Conservation (phyloP, 2,329 filamentous ascomycete genomes). For the Helotiales sp. region DNA sequence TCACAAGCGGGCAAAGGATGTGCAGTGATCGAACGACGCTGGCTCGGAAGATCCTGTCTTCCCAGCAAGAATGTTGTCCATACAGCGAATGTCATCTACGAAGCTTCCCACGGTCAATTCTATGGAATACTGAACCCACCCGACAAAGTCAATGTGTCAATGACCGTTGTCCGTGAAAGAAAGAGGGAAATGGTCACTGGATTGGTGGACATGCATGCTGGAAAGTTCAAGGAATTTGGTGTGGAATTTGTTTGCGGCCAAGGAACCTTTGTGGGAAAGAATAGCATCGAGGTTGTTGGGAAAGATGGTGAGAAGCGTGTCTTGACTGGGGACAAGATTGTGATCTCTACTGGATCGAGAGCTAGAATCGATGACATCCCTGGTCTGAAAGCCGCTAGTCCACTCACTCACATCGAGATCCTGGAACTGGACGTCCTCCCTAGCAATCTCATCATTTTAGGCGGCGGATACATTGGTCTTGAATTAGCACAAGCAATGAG, state of each 20-base stretch:
- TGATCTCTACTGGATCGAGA: slow-evolving; percentile 9
- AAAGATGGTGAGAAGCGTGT: slow-evolving; percentile 8
- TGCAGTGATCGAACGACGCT: slow-evolving; percentile 15
- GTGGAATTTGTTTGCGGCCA: slow-evolving; percentile 15
- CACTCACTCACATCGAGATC: slow-evolving; percentile 12
- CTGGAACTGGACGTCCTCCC: slow-evolving; percentile 15
- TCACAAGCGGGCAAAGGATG: background rate
- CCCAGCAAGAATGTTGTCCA: slow-evolving; percentile 18
- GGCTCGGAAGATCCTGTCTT: slow-evolving; percentile 19
- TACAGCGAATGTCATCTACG: slow-evolving; percentile 12
- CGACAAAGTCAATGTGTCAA: background rate
- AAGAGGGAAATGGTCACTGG: slow-evolving; percentile 2
- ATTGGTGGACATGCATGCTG: slow-evolving; percentile 2
- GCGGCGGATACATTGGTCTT: slow-evolving; percentile 12
- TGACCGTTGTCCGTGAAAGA: background rate
- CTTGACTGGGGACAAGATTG: slow-evolving; percentile 15
- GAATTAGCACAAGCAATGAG: slow-evolving; percentile 14
- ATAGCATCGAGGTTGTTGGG: slow-evolving; percentile 8
- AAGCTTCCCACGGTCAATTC: slow-evolving; percentile 3
- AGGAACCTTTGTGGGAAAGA: slow-evolving; percentile 11
- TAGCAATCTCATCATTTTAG: slow-evolving; percentile 10
- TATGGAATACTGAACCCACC: slow-evolving; percentile 13
- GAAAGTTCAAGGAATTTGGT: slow-evolving; percentile 7
- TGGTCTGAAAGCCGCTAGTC: slow-evolving; percentile 6
- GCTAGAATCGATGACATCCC: background rate